phyloP scores from a whole-genome alignment of 2,329 filamentous ascomycete genomes.

The Colletotrichum filicis region DNA sequence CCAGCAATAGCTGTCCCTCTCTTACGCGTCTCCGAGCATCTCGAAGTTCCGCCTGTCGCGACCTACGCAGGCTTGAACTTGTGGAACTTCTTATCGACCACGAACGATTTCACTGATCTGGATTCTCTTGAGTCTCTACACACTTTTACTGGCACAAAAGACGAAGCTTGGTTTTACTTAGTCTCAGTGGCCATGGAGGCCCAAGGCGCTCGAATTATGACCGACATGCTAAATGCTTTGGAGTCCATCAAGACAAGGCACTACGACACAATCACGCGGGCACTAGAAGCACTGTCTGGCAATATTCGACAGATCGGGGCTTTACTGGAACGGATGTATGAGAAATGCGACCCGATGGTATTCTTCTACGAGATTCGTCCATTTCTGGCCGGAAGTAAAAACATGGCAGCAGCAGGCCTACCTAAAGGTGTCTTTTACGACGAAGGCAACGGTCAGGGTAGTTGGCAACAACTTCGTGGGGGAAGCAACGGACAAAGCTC shows the following conservation, averaged over 20 bases:
- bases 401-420: conserved; percentile 87
- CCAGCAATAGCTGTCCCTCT: conserved; percentile 83
- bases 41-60: conserved; percentile 88
- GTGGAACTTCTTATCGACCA: conserved; percentile 83
- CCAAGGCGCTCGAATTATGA: conserved; percentile 78
- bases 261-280: conserved; percentile 67
- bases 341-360: conserved; percentile 84
- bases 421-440: conserved; percentile 89
- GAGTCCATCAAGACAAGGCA: conserved; percentile 73
- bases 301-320: conserved; percentile 75
- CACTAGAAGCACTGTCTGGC: conserved; percentile 72
- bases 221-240: conserved; percentile 82
- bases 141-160: conserved; percentile 88
- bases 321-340: conserved; percentile 86
- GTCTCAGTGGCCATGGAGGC: conserved; percentile 93
- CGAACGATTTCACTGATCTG: conserved; percentile 68
- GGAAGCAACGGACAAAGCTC: conserved; percentile 95
- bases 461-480: conserved; percentile 84
- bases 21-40: conserved; percentile 74
- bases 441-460: conserved; percentile 71
- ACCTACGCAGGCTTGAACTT: conserved; percentile 88
- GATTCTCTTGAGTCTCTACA: conserved; percentile 77
- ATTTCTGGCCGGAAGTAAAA: conserved; percentile 90
- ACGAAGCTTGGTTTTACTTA: conserved; percentile 95
- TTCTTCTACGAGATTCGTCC: conserved; percentile 93